Evolutionary conservation across 2,329 filamentous ascomycete species (phyloP).

Genomic region (Fusarium luffae): DNA sequence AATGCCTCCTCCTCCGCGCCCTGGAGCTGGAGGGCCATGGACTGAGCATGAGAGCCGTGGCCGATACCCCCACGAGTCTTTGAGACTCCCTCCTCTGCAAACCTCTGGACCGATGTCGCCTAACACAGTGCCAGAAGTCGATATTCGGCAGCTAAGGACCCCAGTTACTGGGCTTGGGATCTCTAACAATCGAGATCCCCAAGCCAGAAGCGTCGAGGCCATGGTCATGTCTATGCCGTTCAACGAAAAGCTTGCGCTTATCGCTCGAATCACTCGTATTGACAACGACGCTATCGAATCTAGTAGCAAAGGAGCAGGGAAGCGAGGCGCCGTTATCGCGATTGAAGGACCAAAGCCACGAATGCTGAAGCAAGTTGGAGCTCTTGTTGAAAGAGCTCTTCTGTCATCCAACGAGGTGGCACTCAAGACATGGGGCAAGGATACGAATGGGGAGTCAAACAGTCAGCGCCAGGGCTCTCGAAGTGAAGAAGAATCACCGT

Average conservation of each 20-base stretch:
- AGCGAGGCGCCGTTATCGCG: constrained; percentile 82
- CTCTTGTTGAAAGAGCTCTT: constrained; percentile 73
- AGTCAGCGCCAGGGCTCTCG: constrained; percentile 19
- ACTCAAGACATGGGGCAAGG: constrained; percentile 59
- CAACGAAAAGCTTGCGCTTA: constrained; percentile 78
- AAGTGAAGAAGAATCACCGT: constrained; percentile 25
- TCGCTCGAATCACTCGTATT: constrained; percentile 77
- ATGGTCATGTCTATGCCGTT: constrained; percentile 82
- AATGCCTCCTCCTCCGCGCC: constrained; percentile 67
- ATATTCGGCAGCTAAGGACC: constrained; percentile 44
- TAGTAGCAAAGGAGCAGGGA: constrained; percentile 50
- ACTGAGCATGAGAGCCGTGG: constrained; percentile 47
- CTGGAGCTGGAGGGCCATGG: constrained; percentile 49
- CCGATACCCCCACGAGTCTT: constrained; percentile 63
- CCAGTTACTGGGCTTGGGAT: constrained; percentile 46
- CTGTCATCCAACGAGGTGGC: constrained; percentile 54
- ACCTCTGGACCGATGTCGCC: constrained; percentile 53
- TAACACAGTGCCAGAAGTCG: constrained; percentile 40
- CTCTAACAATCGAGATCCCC: constrained; percentile 41
- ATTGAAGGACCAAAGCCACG: constrained; percentile 77
- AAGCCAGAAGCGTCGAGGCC: constrained; percentile 67
- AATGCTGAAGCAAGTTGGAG: constrained; percentile 67
- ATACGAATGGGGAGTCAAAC: constrained; percentile 35
- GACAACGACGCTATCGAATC: constrained; percentile 62
- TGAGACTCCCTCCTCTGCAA: constrained; percentile 65